These are phyloP conservation scores for Royoungia palumana DNA, from an alignment of 768 basidiomycete genomes.

Conservation along the genomic window DNA sequence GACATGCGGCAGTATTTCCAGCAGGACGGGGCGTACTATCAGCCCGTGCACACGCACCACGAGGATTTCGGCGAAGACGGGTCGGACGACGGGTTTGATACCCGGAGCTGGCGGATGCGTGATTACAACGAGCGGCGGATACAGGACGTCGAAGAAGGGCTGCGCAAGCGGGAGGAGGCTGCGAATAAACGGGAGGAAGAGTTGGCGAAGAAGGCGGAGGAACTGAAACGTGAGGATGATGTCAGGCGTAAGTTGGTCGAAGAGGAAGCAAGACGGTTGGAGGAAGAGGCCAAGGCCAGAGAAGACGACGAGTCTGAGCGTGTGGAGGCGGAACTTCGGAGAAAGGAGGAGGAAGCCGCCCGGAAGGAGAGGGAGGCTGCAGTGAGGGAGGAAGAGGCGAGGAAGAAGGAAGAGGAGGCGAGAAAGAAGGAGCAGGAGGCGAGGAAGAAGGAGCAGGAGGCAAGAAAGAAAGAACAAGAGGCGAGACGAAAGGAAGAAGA, in stretches of 20 bases:
- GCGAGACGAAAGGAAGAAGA: conserved; percentile 23
- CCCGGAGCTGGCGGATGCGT: conserved; percentile 25
- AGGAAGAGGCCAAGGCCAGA: conserved; percentile 26
- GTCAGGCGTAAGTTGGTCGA: conserved; percentile 23
- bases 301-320: conserved; percentile 25
- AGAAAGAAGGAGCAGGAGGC: conserved; percentile 26
- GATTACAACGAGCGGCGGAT: conserved; percentile 32
- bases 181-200: conserved; percentile 33
- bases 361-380: too few relatives aligned
- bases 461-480: conserved; percentile 19
- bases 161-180: conserved; percentile 33
- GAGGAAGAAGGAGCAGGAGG: conserved; percentile 33
- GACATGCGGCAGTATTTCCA: conserved; percentile 29
- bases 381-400: conserved; percentile 27
- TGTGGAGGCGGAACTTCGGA: conserved; percentile 28
- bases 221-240: conserved; percentile 31
- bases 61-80: conserved; percentile 31
- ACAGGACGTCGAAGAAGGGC: conserved; percentile 32
- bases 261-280: conserved; percentile 22
- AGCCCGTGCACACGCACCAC: conserved; percentile 25
- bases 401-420: conserved; percentile 25
- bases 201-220: conserved; percentile 35
- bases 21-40: conserved; percentile 16
- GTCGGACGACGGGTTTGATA: conserved; percentile 32
- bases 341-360: conserved; percentile 35